Conservation (phyloP, 257 asterid species). For the Ophiorrhiza pumila region DNA sequence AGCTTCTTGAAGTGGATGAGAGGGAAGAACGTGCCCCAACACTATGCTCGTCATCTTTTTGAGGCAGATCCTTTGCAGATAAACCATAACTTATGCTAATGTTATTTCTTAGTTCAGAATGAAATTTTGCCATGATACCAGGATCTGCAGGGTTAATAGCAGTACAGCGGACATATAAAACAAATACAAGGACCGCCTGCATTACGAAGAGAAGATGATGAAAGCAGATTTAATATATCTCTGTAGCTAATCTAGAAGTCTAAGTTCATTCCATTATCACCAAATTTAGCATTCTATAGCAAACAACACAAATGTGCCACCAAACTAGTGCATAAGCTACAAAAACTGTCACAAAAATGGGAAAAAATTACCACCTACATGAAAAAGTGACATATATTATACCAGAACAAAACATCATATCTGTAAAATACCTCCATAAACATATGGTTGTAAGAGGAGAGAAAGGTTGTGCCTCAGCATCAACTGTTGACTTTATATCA, state of each 20-base stretch:
- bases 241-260: neutral
- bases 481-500: neutral
- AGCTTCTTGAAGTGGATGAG: slow-evolving; percentile 71
- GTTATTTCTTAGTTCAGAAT: slow-evolving; percentile 44
- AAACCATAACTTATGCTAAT: slow-evolving; percentile 45
- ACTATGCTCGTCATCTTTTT: slow-evolving; percentile 67
- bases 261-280: neutral
- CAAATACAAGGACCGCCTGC: slow-evolving; percentile 85
- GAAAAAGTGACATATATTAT: neutral
- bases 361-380: neutral
- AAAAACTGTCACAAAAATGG: neutral
- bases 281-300: neutral
- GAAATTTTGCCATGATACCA: slow-evolving; percentile 82
- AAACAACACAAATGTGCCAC: neutral
- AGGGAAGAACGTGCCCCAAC: slow-evolving; percentile 61
- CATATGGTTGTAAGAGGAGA: neutral
- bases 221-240: slow-evolving; percentile 6
- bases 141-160: slow-evolving; percentile 99
- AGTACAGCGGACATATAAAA: slow-evolving; percentile 85
- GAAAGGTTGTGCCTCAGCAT: neutral
- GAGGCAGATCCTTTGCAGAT: slow-evolving; percentile 37
- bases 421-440: neutral
- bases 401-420: neutral
- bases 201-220: slow-evolving; percentile 21
- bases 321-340: neutral